Conservation (phyloP, 164 flowering plant species). For the Annona squamosa region DNA sequence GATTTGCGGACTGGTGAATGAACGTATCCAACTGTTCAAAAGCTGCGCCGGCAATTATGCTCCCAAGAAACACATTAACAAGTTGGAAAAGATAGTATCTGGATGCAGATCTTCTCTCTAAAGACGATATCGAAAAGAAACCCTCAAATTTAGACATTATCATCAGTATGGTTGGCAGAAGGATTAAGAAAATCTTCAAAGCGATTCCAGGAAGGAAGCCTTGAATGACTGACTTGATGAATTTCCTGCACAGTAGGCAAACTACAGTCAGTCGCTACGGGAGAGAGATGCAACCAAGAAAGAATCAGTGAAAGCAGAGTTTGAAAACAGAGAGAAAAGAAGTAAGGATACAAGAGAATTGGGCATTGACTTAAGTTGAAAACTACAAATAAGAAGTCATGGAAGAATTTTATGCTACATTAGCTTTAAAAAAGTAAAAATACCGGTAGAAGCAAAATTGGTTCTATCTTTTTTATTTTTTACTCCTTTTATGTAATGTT, state of each 20-base stretch:
- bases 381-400: not conserved
- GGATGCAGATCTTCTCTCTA: constrained; percentile 78
- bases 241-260: constrained; percentile 35
- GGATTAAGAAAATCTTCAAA: constrained; percentile 68
- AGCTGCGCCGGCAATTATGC: constrained; percentile 79
- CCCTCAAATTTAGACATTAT: constrained; percentile 93
- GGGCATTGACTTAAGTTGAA: not conserved
- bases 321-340: not conserved
- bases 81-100: constrained; percentile 66
- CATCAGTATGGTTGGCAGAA: constrained; percentile 77
- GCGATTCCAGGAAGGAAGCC: constrained; percentile 92
- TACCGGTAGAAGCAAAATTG: too few relatives aligned
- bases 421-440: too few relatives aligned
- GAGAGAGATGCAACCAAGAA: not conserved
- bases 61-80: constrained; percentile 84
- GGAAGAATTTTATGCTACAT: not conserved
- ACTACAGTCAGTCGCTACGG: not conserved
- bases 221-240: constrained; percentile 64
- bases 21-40: constrained; percentile 68
- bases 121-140: constrained; percentile 40
- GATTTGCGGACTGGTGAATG: constrained; percentile 65
- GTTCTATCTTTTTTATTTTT: too few relatives aligned
- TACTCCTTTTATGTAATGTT: too few relatives aligned
- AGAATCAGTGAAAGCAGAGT: not conserved
- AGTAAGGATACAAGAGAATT: not conserved